Evolutionary conservation across 1,284 basidiomycete species (phyloP).

Genomic region (Trametes versicolor): DNA sequence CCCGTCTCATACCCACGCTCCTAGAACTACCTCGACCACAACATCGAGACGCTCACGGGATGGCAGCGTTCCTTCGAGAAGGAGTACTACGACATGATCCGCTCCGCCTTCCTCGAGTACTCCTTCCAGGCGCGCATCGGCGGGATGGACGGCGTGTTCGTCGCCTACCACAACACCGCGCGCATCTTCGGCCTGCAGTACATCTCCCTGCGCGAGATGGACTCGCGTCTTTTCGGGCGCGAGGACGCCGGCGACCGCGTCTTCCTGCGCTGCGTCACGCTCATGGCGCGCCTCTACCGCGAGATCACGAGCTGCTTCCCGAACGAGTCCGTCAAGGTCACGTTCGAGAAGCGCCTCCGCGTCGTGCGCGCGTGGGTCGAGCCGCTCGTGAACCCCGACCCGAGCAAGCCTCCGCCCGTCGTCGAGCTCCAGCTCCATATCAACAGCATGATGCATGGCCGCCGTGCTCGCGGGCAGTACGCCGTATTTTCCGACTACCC

Average conservation of each 20-base stretch:
- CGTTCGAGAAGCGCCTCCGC: constrained; percentile 59
- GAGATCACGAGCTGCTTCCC: constrained; percentile 75
- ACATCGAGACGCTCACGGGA: constrained; percentile 73
- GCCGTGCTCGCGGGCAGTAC: constrained; percentile 46
- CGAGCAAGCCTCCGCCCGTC: constrained; percentile 48
- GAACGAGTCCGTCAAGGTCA: constrained; percentile 66
- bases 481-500: constrained; percentile 30
- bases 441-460: constrained; percentile 47
- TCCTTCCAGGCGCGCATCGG: constrained; percentile 97
- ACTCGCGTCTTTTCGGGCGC: constrained; percentile 80
- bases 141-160: constrained; percentile 96
- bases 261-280: constrained; percentile 79
- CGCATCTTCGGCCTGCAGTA: constrained; percentile 97
- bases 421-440: constrained; percentile 53
- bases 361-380: constrained; percentile 73
- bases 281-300: constrained; percentile 79
- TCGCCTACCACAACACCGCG: constrained; percentile 94
- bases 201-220: constrained; percentile 89
- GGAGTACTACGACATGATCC: constrained; percentile 93
- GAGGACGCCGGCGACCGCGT: constrained; percentile 72
- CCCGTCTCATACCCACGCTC: constrained; percentile 11
- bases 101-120: constrained; percentile 96
- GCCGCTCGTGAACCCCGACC: constrained; percentile 57
- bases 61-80: constrained; percentile 82
- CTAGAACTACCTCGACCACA: constrained; percentile 81